A percentile compares a stretch with the other conserved stretches of the same genome.
Evolutionary conservation across 2,329 filamentous ascomycete genomes (phyloP).

Genomic region (Blumeriella jaapii): DNA sequence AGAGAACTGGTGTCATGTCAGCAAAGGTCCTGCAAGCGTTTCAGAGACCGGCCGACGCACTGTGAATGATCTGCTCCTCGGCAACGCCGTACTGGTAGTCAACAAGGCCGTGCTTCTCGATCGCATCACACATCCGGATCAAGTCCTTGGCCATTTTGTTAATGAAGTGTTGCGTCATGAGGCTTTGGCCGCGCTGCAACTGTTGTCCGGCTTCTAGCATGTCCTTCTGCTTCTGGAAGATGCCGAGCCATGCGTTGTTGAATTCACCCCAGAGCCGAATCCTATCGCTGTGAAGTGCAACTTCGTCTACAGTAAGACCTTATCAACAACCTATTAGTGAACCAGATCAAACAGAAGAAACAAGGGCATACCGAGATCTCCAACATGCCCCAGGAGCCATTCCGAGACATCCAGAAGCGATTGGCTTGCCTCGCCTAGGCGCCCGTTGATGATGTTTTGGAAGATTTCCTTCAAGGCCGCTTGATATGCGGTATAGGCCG

Average conservation of each 20-base stretch:
- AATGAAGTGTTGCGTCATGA: conserved; percentile 59
- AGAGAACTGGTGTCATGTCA: conserved; percentile 32
- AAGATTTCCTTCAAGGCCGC: conserved; percentile 50
- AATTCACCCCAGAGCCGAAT: conserved; percentile 88
- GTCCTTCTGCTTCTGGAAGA: conserved; percentile 76
- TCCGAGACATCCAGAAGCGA: conserved; percentile 51
- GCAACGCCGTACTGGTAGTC: conserved; percentile 97
- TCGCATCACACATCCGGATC: conserved; percentile 68
- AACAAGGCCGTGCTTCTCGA: conserved; percentile 86
- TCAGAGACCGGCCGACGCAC: conserved; percentile 39
- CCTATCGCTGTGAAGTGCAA: conserved; percentile 60
- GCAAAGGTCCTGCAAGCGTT: background rate
- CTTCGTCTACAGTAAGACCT: conserved; percentile 81
- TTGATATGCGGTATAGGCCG: conserved; percentile 57
- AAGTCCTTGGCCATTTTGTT: conserved; percentile 75
- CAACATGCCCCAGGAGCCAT: conserved; percentile 55
- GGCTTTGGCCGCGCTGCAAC: conserved; percentile 35
- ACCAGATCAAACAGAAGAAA: conserved; percentile 21
- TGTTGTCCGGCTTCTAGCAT: conserved; percentile 37
- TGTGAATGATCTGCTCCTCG: conserved; percentile 79
- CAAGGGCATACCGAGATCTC: conserved; percentile 48
- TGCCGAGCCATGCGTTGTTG: conserved; percentile 80
- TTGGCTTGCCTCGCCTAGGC: conserved; percentile 45
- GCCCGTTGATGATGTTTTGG: conserved; percentile 46
- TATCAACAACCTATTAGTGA: conserved; percentile 29